Base-by-base conservation (phyloP, 345 rosid genomes). In the Eutrema heterophyllum region DNA sequence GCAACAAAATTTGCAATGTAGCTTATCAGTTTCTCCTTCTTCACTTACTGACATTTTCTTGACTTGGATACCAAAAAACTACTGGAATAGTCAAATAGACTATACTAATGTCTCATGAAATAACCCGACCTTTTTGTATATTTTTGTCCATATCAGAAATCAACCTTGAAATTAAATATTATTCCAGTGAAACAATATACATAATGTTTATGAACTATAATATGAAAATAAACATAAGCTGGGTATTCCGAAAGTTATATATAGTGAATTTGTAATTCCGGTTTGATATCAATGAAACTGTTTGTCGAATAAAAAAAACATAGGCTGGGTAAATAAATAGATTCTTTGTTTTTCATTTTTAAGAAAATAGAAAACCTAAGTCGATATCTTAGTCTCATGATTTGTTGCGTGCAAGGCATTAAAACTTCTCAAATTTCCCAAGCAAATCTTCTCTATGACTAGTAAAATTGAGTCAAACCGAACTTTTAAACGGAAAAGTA, bases 391-490 rank as follows among this genome's bases (percentile, higher is more conserved):
- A 45, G 10, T 38, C 49, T 27, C 52, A 27, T 39, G 9, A 26
- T 26, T n/a, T 59, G 59, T 71, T 71, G 74, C 74, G 41, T 59
- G 67, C 40, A 59, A 59, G 29, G 49, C 36, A 58, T 39, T n/a
- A 53, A 69, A 56, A 26, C 50, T 46, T 38, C 4, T 45, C 56
- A 21, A 21, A 24, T 4, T 54, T 44, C 16, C 35, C 64, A 69
- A 69, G 26, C 53, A 66, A 61, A 27, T 26, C 9, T 35, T 64
- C 32, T 65, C 21, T 21, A 21, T 21, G 1, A 21, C 1, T 39
- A n/a, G n/a, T 51, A 52, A 41, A 55, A 53, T 5, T 57, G 2
- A 56, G 48, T 21, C 46, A 68, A 57, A 13, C 46, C 10, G 12
- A 38, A 36, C 5, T 38, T 67, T 21, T 9, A 38, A 26, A 7